Percentiles rank a stretch among this genome's conserved stretches.
Evolutionary conservation across 192 early-diverging fungal genomes (phyloP).

Genomic region (Spizellomyces punctatus): DNA sequence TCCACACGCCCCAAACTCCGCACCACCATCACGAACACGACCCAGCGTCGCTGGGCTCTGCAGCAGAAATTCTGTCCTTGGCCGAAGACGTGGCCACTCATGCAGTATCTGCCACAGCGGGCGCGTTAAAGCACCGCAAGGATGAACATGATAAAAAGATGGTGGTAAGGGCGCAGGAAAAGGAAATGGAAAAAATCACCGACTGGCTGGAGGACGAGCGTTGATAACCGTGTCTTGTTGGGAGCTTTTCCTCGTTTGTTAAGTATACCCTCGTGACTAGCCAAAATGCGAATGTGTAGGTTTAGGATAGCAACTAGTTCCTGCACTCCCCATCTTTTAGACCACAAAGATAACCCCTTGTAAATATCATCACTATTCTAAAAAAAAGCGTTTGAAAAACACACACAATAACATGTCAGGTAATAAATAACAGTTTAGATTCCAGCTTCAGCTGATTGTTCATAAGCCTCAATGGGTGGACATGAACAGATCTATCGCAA

Average conservation of each 20-base stretch:
- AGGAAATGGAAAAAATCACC: not conserved
- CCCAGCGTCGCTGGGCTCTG: not conserved
- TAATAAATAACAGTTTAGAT: too few relatives aligned
- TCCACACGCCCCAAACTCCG: not conserved
- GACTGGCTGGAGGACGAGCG: too few relatives aligned
- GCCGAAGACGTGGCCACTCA: not conserved
- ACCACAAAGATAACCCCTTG: too few relatives aligned
- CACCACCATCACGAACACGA: not conserved
- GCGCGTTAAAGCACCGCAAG: not conserved
- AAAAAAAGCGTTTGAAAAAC: too few relatives aligned
- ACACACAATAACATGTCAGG: too few relatives aligned
- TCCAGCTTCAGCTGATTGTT: conserved; percentile 3
- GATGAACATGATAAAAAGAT: not conserved
- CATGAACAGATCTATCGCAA: conserved; percentile 76
- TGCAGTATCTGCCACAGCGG: conserved; percentile 5
- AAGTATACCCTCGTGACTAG: too few relatives aligned
- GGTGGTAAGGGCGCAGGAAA: not conserved
- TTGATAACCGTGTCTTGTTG: too few relatives aligned
- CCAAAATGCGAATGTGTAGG: too few relatives aligned
- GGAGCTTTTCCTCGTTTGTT: too few relatives aligned
- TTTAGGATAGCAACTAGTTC: too few relatives aligned
- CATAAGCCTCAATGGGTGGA: conserved; percentile 84
- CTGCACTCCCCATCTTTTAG: too few relatives aligned
- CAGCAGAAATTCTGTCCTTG: not conserved
- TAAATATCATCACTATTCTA: too few relatives aligned